Base-by-base conservation (phyloP, 148 eudicot genomes). In the Amaranthus hypochondriacus region DNA sequence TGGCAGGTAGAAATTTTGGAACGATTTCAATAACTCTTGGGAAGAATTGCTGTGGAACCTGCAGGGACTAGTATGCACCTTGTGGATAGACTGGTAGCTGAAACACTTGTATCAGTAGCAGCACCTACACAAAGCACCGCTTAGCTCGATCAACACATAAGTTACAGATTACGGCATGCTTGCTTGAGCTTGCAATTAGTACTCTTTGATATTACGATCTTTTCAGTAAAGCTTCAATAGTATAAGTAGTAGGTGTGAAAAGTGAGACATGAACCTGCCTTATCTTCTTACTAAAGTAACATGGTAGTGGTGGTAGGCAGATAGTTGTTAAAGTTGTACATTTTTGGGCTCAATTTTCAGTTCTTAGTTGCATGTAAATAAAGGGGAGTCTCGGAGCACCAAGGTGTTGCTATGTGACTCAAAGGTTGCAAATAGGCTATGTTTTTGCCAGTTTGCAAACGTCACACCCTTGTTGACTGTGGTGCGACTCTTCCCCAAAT, bases 221-320 rank as follows among this genome's bases (percentile, higher is more conserved):
- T 47, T 18, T 18, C 8, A 43, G 14, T 54, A 13, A 39, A 15
- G 9, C n/a, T 51, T 39, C 14, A 11, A 51, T 14, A 52, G 39
- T 9, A 15, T 11, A 62, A 61, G 56, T 47, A 66, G 64, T 73
- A 21, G 71, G 72, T 75, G 48, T 49, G 39, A 47, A 59, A 28
- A 68, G 67, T n/a, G 72, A 56, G 78, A 68, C 66, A 75, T 75
- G 54, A 68, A 75, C 67, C 78, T 68, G 57, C 59, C 58, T 50
- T 58, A 62, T 43, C 50, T 75, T 75, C n/a, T 58, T 59, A 75
- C 73, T 59, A 7, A 59, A 68, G 77, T 67, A 66, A 59, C 7
- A 56, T n/a, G 56, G 67, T 11, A 4, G 50, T 14, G 59, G 52
- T 9, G 76, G 70, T 75, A 50, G 73, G 63, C 46, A 60, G 15